Evolutionary conservation across 805 yeast species (phyloP), one percentile per base, ranked within the genome.

Genomic region (Metschnikowia colocasiae): DNA sequence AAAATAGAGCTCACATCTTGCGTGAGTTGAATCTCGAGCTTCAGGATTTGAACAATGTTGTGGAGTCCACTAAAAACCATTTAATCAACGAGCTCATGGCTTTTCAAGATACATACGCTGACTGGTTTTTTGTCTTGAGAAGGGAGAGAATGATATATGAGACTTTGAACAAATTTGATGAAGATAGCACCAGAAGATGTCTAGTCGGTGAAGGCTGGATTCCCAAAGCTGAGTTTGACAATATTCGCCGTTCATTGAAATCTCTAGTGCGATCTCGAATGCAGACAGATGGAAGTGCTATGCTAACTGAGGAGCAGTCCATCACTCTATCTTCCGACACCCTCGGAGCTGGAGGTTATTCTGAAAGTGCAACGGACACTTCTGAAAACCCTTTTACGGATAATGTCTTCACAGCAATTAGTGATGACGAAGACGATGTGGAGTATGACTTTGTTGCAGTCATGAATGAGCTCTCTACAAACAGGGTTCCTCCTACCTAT

Each of bases 181-280:
- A 79, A 61, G 94, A 86, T 62, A 67, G 76, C 46, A 77, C 78
- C 36, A 75, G 89, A 62, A 77, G 80, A 59, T 83, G 83, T 61
- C 73, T 80, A 40, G 85, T 80, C 43, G 87, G 82, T 27, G 88
- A 81, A 71, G 89, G 88, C 38, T 85, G 87, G 95, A 78, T 80
- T 31, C 90, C 90, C 30, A 67, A 68, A 9, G 70, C 71, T 46
- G 85, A 81, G 49, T 65, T 82, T 39, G 55, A 48, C 3, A 53
- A 46, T 15, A 58, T 70, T 10, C 63, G 68, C 16, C 61, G 59
- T 6, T 62, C 67, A 10, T 65, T 85, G 47, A 77, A 75, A 54
- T 58, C 57, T 10, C 62, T 75, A 15, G 66, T 82, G 45, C 69
- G 77, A 38, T 65, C 68, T 10, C 74, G 50, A 41, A 49, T 50